phyloP scores from a whole-genome alignment of 78 protist genomes.

The Isochrysis galbana region DNA sequence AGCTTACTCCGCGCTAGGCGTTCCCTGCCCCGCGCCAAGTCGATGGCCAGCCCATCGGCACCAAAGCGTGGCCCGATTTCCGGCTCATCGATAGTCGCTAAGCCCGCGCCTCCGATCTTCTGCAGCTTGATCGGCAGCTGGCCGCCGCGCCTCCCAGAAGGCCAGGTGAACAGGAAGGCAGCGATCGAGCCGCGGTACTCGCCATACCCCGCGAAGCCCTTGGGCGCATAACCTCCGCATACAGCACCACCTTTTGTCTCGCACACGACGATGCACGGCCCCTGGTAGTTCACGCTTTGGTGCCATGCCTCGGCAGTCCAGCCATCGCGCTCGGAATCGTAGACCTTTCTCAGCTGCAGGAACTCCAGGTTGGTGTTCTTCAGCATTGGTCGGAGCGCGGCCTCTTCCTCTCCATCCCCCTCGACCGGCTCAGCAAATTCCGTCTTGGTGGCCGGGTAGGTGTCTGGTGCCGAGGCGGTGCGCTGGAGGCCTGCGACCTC shows the following conservation, averaged over 20 bases:
- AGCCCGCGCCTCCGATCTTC: not conserved
- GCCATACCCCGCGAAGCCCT: conserved; percentile 12
- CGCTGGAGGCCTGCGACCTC: not conserved
- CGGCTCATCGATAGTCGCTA: not conserved
- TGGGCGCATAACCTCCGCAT: not conserved
- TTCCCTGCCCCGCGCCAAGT: not conserved
- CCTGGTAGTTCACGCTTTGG: not conserved
- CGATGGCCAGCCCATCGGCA: not conserved
- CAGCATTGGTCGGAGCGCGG: not conserved
- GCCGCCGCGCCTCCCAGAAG: not conserved
- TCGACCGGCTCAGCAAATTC: not conserved
- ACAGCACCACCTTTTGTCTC: not conserved
- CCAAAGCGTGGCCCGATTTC: conserved; percentile 10
- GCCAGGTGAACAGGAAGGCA: conserved; percentile 22
- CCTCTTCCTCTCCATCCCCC: not conserved
- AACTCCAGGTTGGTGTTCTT: not conserved
- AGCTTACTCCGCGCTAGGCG: not conserved
- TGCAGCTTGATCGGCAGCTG: not conserved
- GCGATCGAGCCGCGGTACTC: conserved; percentile 27
- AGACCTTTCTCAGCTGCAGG: not conserved
- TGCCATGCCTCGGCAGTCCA: not conserved
- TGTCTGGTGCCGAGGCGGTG: not conserved
- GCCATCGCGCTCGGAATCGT: not conserved
- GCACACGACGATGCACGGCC: not conserved
- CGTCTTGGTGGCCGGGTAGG: not conserved